These are phyloP conservation scores for Pisolithus sp. DNA, from an alignment of 768 basidiomycete genomes.

Conservation along the genomic window DNA sequence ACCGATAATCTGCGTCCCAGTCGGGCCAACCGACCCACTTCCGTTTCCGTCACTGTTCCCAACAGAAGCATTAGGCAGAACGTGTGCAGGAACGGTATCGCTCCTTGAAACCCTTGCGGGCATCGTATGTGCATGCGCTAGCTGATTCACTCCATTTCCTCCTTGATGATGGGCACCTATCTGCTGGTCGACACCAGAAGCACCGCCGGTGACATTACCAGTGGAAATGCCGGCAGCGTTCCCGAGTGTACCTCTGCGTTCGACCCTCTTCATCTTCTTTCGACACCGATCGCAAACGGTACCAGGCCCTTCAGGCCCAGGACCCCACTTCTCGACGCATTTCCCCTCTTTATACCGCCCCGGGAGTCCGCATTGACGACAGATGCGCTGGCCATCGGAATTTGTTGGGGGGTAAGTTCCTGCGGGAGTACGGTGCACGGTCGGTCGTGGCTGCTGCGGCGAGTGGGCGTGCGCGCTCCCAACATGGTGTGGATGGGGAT, in stretches of 20 bases:
- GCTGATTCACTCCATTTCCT: background rate
- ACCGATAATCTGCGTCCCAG: constrained; percentile 19
- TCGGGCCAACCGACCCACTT: constrained; percentile 19
- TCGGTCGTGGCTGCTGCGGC: background rate
- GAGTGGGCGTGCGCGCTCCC: background rate
- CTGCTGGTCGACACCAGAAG: constrained; percentile 8
- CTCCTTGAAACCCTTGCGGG: constrained; percentile 19
- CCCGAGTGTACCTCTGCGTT: constrained; percentile 63
- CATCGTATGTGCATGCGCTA: constrained; percentile 18
- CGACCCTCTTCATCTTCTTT: constrained; percentile 83
- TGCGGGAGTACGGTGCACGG: constrained; percentile 5
- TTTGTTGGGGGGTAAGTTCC: constrained; percentile 34
- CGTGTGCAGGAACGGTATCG: constrained; percentile 27
- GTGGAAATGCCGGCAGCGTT: constrained; percentile 9
- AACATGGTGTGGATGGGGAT: background rate
- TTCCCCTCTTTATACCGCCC: constrained; percentile 81
- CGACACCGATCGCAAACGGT: constrained; percentile 83
- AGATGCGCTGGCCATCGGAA: constrained; percentile 64
- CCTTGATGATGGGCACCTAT: constrained; percentile 4
- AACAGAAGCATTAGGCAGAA: background rate
- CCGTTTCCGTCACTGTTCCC: background rate
- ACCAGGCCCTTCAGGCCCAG: constrained; percentile 76
- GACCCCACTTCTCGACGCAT: constrained; percentile 86
- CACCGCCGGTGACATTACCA: background rate
- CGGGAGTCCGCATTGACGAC: constrained; percentile 65